phyloP scores from a whole-genome alignment of 768 basidiomycete species.

The Tulasnella sp. region DNA sequence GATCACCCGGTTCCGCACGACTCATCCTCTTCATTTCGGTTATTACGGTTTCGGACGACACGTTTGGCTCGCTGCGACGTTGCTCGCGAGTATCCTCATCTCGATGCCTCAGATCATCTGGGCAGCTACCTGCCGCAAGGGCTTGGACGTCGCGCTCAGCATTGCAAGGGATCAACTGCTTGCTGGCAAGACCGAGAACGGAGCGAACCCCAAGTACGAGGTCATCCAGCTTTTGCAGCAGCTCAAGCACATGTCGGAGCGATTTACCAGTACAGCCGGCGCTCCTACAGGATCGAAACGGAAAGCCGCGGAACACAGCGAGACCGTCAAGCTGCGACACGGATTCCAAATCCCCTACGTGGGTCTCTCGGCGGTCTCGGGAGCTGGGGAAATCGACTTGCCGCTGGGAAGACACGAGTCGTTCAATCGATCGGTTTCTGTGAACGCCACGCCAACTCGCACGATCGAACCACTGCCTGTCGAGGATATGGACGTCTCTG shows the following conservation, averaged over 20 bases:
- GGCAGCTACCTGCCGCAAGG: conserved; percentile 42
- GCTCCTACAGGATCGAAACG: neutral
- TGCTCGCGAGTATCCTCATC: conserved; percentile 56
- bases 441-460: neutral
- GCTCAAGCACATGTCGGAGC: neutral
- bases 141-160: conserved; percentile 37
- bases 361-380: neutral
- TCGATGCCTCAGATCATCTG: conserved; percentile 44
- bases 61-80: conserved; percentile 58
- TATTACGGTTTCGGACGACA: conserved; percentile 54
- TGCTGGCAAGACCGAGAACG: neutral
- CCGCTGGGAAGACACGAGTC: neutral
- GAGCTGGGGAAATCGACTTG: neutral
- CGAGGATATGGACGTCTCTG: neutral
- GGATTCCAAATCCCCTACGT: conserved; percentile 17
- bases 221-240: conserved; percentile 8
- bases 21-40: conserved; percentile 30
- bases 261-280: neutral
- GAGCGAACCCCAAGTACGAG: conserved; percentile 1
- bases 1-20: conserved; percentile 37
- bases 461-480: neutral
- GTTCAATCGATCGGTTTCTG: neutral
- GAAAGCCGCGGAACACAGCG: neutral
- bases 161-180: conserved; percentile 3
- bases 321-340: conserved; percentile 5